Evolutionary conservation across 2,329 filamentous ascomycete genomes (phyloP), one percentile per base, ranked within the genome.

Genomic region (Sporothrix mexicana): DNA sequence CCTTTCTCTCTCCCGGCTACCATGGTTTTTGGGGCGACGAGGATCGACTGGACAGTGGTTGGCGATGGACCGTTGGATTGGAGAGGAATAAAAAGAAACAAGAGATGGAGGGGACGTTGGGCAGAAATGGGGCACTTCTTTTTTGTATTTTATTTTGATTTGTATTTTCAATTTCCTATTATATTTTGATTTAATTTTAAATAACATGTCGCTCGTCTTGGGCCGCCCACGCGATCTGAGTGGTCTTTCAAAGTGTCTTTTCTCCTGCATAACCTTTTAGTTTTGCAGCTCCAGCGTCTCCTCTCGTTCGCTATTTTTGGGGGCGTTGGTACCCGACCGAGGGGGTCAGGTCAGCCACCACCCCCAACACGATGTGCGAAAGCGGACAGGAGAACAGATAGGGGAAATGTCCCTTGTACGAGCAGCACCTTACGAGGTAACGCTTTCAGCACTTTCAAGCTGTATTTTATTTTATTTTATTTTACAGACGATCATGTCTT

Each of bases 261-360:
- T 30, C 20, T 36, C 36, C 51, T 23, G 25, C 43, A 43, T 20
- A 20, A 41, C 23, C 51, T 20, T 45, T 53, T 36, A 36, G 30
- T 36, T 36, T 36, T 69, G 67, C 67, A 43, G 20, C 64, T 30
- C 51, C n/a, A n/a, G 47, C 51, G 51, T n/a, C 5, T 23, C 36
- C 20, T 57, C 41, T 57, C 30, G 30, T 36, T 36, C 30, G 30
- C 47, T 71, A 62, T 71, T 77, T 74, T 74, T 66, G 61, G 74
- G 30, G 78, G 73, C 73, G 74, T 79, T 77, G 76, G 72, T 79
- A 78, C 79, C 79, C 79, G 79, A 80, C 45, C 30, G 47, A 64
- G 47, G 57, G 45, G 68, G 43, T 57, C 68, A 57, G 53, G 30
- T 36, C 51, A 20, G 23, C 68, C 53, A 41, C 64, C 47, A 53